Evolutionary conservation across 306 rosid genomes (phyloP).

Genomic region (Pueraria montana): DNA sequence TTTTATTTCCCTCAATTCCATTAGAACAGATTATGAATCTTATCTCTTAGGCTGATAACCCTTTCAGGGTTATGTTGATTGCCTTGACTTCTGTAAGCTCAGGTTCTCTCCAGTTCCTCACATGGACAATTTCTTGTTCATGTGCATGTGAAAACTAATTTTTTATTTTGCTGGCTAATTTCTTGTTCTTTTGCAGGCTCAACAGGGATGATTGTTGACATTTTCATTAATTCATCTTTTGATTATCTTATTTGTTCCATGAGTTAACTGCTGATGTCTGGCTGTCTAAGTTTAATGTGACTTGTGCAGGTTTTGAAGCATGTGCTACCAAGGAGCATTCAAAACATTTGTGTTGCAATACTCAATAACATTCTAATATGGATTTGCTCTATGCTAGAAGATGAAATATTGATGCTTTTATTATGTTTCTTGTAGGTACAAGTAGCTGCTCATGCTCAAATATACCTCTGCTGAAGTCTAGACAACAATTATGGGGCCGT

Average conservation of each 20-base stretch:
- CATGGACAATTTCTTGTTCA: conserved; percentile 33
- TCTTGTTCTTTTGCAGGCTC: conserved; percentile 57
- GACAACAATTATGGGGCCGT: not conserved
- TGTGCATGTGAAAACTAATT: conserved; percentile 4
- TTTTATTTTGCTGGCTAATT: conserved; percentile 40
- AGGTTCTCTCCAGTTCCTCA: conserved; percentile 33
- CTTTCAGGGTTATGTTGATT: conserved; percentile 25
- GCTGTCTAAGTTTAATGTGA: conserved; percentile 48
- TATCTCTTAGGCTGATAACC: conserved; percentile 11
- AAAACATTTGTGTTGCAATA: conserved; percentile 42
- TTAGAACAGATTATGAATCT: conserved; percentile 6
- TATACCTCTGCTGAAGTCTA: conserved; percentile 20
- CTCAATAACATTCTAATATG: conserved; percentile 26
- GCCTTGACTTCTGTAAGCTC: conserved; percentile 13
- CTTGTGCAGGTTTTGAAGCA: conserved; percentile 70
- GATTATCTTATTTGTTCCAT: conserved; percentile 43
- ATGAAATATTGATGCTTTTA: conserved; percentile 51
- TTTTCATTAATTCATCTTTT: conserved; percentile 1
- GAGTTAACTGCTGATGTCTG: conserved; percentile 45
- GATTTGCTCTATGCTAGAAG: conserved; percentile 29
- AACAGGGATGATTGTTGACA: conserved; percentile 45
- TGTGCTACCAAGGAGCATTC: conserved; percentile 56
- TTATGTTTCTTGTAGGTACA: conserved; percentile 42
- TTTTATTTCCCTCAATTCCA: conserved; percentile 42
- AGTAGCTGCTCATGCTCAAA: conserved; percentile 1